A percentile compares a stretch with the other conserved stretches of the same genome.
These are phyloP conservation scores for Penstemon barbatus DNA, from an alignment of 257 asterid species.

Conservation along the genomic window DNA sequence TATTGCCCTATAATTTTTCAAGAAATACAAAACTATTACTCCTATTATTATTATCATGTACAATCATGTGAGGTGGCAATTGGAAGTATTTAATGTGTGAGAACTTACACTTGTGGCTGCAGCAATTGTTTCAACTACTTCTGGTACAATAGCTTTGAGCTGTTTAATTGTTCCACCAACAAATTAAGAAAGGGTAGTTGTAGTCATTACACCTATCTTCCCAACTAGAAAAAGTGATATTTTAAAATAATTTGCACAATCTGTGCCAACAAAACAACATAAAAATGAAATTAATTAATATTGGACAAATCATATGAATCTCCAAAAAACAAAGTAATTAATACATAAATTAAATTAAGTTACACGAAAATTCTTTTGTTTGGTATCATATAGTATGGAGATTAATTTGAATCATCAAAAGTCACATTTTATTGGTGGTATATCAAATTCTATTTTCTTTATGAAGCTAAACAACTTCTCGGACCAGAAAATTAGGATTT, in stretches of 20 bases:
- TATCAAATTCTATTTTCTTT: too few relatives aligned
- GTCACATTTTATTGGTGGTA: too few relatives aligned
- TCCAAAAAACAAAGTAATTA: too few relatives aligned
- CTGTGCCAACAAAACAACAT: slow-evolving; percentile 32
- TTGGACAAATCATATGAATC: not conserved
- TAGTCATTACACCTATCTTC: slow-evolving; percentile 88
- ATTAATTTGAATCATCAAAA: too few relatives aligned
- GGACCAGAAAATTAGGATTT: too few relatives aligned
- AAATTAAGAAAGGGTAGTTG: slow-evolving; percentile 71
- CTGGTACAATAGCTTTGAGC: slow-evolving; percentile 57
- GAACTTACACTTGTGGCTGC: slow-evolving; percentile 53
- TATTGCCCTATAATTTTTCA: not conserved
- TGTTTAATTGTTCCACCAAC: slow-evolving; percentile 56
- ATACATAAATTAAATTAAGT: too few relatives aligned
- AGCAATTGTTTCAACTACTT: slow-evolving; percentile 55
- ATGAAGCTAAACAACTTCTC: too few relatives aligned
- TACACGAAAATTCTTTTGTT: too few relatives aligned
- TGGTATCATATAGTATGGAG: too few relatives aligned
- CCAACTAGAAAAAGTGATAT: slow-evolving; percentile 73
- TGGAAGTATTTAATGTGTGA: not conserved
- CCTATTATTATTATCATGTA: not conserved
- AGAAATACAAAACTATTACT: not conserved
- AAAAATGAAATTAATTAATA: not conserved
- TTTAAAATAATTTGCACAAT: slow-evolving; percentile 48
- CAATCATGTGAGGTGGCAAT: not conserved